A percentile compares a stretch with the other conserved stretches of the same genome.
These are phyloP conservation scores for Nothopassalora personata DNA, from an alignment of 2,329 filamentous ascomycete genomes.

Conservation along the genomic window DNA sequence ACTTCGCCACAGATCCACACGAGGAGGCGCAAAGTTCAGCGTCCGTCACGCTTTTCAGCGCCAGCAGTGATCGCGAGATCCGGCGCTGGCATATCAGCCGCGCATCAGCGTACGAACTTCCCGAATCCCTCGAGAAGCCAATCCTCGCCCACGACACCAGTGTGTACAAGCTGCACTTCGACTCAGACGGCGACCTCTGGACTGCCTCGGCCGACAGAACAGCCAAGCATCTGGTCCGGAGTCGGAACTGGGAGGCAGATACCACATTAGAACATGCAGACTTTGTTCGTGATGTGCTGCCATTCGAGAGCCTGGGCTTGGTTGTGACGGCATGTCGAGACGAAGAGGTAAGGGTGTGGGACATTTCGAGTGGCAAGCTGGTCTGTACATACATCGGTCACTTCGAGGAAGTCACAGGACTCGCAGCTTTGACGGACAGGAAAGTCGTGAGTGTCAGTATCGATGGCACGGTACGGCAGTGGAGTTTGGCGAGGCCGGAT, in stretches of 20 bases:
- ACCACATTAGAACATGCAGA: slow-evolving; percentile 75
- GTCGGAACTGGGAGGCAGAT: slow-evolving; percentile 63
- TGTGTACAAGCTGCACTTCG: slow-evolving; percentile 72
- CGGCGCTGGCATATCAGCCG: slow-evolving; percentile 65
- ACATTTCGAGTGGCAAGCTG: slow-evolving; percentile 39
- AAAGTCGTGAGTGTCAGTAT: slow-evolving; percentile 76
- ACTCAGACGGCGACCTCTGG: slow-evolving; percentile 67
- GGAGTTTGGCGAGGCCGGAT: slow-evolving; percentile 64
- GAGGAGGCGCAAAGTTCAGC: slow-evolving; percentile 43
- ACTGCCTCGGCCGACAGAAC: slow-evolving; percentile 90
- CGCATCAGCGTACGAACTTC: slow-evolving; percentile 50
- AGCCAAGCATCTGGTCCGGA: slow-evolving; percentile 69
- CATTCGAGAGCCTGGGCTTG: slow-evolving; percentile 63
- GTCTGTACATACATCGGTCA: slow-evolving; percentile 58
- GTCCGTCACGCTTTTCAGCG: slow-evolving; percentile 61
- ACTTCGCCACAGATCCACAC: slow-evolving; percentile 66
- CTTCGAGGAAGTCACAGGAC: slow-evolving; percentile 84
- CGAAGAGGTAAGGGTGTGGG: slow-evolving; percentile 89
- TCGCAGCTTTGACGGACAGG: slow-evolving; percentile 52
- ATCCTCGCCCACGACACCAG: slow-evolving; percentile 85
- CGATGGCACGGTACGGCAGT: slow-evolving; percentile 80
- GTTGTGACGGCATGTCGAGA: slow-evolving; percentile 84
- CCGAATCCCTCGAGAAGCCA: slow-evolving; percentile 42
- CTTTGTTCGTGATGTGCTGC: slow-evolving; percentile 77
- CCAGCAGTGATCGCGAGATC: slow-evolving; percentile 60